Evolutionary conservation across 371 early-diverging fungal species (phyloP).

Genomic region (Mucor indicus): DNA sequence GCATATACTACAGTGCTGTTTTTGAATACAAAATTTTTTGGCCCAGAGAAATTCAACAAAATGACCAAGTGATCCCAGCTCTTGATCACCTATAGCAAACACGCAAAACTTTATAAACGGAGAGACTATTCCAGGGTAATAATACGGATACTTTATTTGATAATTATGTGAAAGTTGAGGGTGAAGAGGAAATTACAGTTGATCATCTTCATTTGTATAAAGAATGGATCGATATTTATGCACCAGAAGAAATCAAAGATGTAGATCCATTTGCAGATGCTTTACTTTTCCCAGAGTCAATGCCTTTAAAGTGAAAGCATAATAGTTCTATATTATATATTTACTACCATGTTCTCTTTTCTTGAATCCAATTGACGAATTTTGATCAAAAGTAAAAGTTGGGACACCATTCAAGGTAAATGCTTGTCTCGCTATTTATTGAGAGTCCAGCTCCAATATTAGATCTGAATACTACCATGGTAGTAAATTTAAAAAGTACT

Average conservation of each 20-base stretch:
- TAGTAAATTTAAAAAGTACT: too few species aligned
- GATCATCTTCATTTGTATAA: conserved; percentile 1
- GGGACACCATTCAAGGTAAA: conserved; percentile 12
- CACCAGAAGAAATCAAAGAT: conserved; percentile 3
- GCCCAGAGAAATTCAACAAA: too few species aligned
- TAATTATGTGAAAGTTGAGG: conserved; percentile 3
- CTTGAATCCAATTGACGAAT: conserved; percentile 14
- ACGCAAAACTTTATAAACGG: conserved; percentile 1
- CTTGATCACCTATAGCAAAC: too few species aligned
- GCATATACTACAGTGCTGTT: too few species aligned
- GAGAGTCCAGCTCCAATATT: too few species aligned
- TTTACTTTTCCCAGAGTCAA: conserved; percentile 4
- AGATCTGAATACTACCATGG: too few species aligned
- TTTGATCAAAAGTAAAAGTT: conserved; percentile 18
- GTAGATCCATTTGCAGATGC: conserved; percentile 1
- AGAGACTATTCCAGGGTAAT: conserved; percentile 7
- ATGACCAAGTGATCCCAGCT: too few species aligned
- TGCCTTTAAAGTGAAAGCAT: conserved; percentile 3
- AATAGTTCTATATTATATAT: conserved; percentile 2
- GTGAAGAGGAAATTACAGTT: conserved; percentile 2
- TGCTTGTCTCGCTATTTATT: conserved; percentile 10
- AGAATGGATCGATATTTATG: conserved; percentile 2
- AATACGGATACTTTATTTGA: conserved; percentile 7
- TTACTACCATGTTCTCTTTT: conserved; percentile 3
- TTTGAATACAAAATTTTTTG: too few species aligned